A percentile compares a stretch with the other conserved stretches of the same genome.
Conservation (phyloP, 2,329 filamentous ascomycete species). For the Coniella vitis region DNA sequence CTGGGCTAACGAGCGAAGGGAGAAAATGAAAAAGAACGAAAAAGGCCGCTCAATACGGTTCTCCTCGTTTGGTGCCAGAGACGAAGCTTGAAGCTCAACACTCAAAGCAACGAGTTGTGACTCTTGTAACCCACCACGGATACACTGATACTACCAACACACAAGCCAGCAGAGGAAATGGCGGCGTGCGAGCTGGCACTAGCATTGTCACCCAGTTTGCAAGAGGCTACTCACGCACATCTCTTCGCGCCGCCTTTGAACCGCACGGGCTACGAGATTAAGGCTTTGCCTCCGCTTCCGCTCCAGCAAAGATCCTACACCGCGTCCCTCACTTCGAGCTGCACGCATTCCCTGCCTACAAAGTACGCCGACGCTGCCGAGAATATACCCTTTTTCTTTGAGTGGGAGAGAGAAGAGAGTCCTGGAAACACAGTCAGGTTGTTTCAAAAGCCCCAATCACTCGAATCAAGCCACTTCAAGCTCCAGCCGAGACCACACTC, state of each 20-base stretch:
- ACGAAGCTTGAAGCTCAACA: too few species aligned
- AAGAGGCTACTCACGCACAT: too few species aligned
- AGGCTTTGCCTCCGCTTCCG: constrained; percentile 12
- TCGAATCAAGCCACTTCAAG: background rate
- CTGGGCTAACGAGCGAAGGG: background rate
- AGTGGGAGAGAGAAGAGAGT: constrained; percentile 11
- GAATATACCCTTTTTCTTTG: background rate
- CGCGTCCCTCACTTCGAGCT: constrained; percentile 4
- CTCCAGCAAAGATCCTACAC: background rate
- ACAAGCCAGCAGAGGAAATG: too few species aligned
- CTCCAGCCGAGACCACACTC: background rate
- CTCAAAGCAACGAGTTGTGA: too few species aligned
- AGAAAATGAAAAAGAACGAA: too few species aligned
- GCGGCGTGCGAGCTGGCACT: too few species aligned
- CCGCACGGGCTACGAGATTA: constrained; percentile 7
- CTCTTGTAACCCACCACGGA: too few species aligned
- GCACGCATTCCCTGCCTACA: background rate
- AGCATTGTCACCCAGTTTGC: too few species aligned
- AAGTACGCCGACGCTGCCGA: background rate
- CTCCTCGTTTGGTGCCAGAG: too few species aligned
- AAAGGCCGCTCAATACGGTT: too few species aligned
- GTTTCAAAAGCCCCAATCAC: background rate
- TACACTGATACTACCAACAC: too few species aligned
- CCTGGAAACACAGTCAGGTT: background rate
- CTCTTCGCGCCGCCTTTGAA: constrained; percentile 1